A percentile compares a stretch with the other conserved stretches of the same genome.
These are phyloP conservation scores for Fusarium begoniae DNA, from an alignment of 2,329 filamentous ascomycete species.

Conservation along the genomic window DNA sequence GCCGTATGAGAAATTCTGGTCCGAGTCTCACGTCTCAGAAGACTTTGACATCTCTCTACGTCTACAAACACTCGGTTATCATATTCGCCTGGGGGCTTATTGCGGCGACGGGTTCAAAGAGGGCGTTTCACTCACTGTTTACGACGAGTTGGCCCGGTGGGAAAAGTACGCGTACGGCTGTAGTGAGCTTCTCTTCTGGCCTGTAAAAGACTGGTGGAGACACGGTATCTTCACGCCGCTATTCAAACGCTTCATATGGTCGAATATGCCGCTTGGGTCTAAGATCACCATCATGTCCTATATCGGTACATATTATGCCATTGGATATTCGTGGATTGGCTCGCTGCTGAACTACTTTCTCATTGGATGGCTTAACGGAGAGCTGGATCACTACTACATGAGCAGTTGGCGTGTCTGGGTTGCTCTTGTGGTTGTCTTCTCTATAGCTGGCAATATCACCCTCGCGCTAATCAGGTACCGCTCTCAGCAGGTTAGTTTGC, in stretches of 20 bases:
- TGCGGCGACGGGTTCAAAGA: conserved; percentile 76
- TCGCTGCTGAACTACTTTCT: conserved; percentile 77
- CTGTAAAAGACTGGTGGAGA: conserved; percentile 50
- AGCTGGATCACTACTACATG: conserved; percentile 73
- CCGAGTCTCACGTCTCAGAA: conserved; percentile 77
- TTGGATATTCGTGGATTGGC: conserved; percentile 60
- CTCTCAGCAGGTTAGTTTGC: conserved; percentile 1
- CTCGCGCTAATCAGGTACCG: conserved; percentile 24
- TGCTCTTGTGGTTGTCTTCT: conserved; percentile 44
- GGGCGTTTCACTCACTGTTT: conserved; percentile 76
- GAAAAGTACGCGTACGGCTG: conserved; percentile 78
- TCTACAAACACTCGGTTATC: conserved; percentile 73
- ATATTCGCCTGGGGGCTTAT: conserved; percentile 75
- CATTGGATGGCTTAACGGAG: conserved; percentile 73
- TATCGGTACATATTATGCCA: conserved; percentile 64
- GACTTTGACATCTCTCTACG: conserved; percentile 76
- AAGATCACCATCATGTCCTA: conserved; percentile 34
- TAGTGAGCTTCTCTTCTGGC: conserved; percentile 76
- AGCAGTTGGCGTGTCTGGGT: conserved; percentile 71
- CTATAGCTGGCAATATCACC: conserved; percentile 18
- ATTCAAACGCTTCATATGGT: background rate
- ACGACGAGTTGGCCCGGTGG: conserved; percentile 76
- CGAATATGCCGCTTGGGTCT: conserved; percentile 9
- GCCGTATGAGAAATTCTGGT: conserved; percentile 68
- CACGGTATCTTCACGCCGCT: background rate